Percentiles rank a stretch among this genome's conserved stretches.
These are phyloP conservation scores for Zalerion maritima DNA, from an alignment of 495 filamentous ascomycete genomes.

Conservation along the genomic window DNA sequence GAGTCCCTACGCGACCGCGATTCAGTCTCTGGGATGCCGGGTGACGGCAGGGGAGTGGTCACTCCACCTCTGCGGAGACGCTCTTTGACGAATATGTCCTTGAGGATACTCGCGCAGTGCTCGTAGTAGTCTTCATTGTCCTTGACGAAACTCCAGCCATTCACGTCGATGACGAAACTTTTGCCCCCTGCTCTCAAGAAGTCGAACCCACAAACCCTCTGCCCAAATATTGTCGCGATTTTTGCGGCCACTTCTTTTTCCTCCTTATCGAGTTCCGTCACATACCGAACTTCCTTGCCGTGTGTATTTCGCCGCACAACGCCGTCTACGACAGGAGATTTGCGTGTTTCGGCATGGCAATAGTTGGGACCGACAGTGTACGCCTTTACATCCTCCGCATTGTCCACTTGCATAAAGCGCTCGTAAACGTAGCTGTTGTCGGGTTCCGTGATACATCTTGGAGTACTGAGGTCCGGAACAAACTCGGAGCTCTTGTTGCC, in stretches of 20 bases:
- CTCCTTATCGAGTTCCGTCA: conserved; percentile 66
- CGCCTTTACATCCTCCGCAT: conserved; percentile 94
- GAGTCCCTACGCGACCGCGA: too few species aligned
- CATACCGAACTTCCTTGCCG: conserved; percentile 92
- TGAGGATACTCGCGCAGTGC: conserved; percentile 70
- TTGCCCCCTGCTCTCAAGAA: conserved; percentile 72
- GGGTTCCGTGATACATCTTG: conserved; percentile 64
- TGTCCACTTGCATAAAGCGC: conserved; percentile 89
- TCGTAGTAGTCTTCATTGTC: conserved; percentile 99
- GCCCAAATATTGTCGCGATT: conserved; percentile 86
- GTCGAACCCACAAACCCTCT: conserved; percentile 93
- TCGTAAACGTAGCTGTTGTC: conserved; percentile 86
- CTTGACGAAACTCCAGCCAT: conserved; percentile 99
- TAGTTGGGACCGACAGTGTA: conserved; percentile 92
- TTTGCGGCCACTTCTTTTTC: conserved; percentile 76
- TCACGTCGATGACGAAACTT: conserved; percentile 97
- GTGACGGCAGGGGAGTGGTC: conserved; percentile 28
- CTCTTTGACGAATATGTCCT: conserved; percentile 72
- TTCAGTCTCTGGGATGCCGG: conserved; percentile 27
- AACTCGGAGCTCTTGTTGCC: conserved; percentile 97
- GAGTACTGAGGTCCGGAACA: conserved; percentile 57
- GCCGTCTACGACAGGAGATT: conserved; percentile 93
- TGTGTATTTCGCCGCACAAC: conserved; percentile 90
- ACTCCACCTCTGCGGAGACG: conserved; percentile 34
- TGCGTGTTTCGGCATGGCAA: conserved; percentile 93